Evolutionary conservation across 148 eudicot genomes (phyloP).

Genomic region (Camellia japonica): DNA sequence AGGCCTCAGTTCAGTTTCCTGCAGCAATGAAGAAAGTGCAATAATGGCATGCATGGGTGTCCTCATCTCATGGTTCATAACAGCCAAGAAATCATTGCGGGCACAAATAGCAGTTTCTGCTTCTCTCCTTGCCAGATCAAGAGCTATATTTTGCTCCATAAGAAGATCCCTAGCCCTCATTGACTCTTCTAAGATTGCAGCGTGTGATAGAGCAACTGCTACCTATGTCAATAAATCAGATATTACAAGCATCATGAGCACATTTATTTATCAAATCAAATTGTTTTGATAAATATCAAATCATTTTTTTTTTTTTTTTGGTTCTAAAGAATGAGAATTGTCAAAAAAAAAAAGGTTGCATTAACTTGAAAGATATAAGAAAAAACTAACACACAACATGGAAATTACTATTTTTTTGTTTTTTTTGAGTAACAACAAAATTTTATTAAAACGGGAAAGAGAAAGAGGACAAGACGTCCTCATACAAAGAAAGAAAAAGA

Average conservation of each 20-base stretch:
- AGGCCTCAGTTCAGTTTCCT: conserved; percentile 76
- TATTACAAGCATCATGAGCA: neutral
- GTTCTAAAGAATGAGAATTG: neutral
- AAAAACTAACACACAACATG: neutral
- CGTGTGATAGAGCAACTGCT: conserved; percentile 99
- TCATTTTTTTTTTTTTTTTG: too few relatives aligned
- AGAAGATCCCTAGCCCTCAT: conserved; percentile 95
- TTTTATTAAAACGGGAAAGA: too few relatives aligned
- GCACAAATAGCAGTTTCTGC: conserved; percentile 93
- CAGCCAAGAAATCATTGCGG: conserved; percentile 93
- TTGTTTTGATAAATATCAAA: too few relatives aligned
- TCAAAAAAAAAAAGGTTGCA: neutral
- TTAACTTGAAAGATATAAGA: too few relatives aligned
- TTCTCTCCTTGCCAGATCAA: conserved; percentile 90
- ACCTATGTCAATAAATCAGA: conserved; percentile 44
- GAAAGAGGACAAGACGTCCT: too few relatives aligned
- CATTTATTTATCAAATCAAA: neutral
- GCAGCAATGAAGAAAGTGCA: conserved; percentile 79
- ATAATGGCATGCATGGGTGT: conserved; percentile 94
- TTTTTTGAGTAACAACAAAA: too few relatives aligned
- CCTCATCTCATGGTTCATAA: conserved; percentile 98
- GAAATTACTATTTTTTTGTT: neutral
- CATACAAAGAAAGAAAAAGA: too few relatives aligned
- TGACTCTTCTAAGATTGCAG: conserved; percentile 92
- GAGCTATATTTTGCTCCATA: conserved; percentile 89